A percentile compares a stretch with the other conserved stretches of the same genome.
These are phyloP conservation scores for Syncephalastrum contaminatum DNA, from an alignment of 371 early-diverging fungal species.

Conservation along the genomic window DNA sequence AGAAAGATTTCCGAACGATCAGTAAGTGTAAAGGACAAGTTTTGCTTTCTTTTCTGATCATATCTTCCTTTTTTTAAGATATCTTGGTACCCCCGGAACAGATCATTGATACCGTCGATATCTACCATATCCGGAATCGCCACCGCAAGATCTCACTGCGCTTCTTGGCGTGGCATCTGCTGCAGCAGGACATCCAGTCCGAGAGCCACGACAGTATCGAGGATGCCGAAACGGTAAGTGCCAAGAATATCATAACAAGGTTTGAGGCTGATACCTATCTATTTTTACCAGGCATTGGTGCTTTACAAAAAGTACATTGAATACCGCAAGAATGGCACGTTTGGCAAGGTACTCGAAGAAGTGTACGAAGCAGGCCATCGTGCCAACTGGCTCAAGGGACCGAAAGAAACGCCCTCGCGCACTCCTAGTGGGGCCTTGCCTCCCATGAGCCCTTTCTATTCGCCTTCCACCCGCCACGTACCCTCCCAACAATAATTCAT, in stretches of 20 bases:
- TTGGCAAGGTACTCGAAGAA: constrained; percentile 75
- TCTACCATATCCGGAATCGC: constrained; percentile 79
- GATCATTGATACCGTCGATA: constrained; percentile 89
- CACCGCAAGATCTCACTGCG: constrained; percentile 84
- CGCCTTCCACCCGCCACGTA: too few species aligned
- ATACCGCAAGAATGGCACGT: constrained; percentile 58
- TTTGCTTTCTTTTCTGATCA: not conserved
- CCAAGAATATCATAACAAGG: not conserved
- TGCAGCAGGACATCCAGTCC: constrained; percentile 81
- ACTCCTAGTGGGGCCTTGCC: not conserved
- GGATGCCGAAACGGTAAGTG: constrained; percentile 82
- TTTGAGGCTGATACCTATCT: not conserved
- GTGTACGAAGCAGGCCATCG: constrained; percentile 81
- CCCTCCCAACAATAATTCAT: too few species aligned
- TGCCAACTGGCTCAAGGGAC: constrained; percentile 57
- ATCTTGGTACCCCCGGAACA: constrained; percentile 85
- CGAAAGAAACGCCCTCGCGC: constrained; percentile 21
- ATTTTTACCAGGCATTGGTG: constrained; percentile 60
- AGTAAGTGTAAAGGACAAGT: constrained; percentile 47
- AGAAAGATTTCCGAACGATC: constrained; percentile 91
- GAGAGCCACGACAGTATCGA: constrained; percentile 92
- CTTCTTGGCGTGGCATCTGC: constrained; percentile 91
- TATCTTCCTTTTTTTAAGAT: constrained; percentile 39
- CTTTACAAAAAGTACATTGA: constrained; percentile 81
- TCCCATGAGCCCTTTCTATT: constrained; percentile 12